phyloP scores from a whole-genome alignment of 2,329 filamentous ascomycete genomes.

The Magnaporthiopsis incrustans region DNA sequence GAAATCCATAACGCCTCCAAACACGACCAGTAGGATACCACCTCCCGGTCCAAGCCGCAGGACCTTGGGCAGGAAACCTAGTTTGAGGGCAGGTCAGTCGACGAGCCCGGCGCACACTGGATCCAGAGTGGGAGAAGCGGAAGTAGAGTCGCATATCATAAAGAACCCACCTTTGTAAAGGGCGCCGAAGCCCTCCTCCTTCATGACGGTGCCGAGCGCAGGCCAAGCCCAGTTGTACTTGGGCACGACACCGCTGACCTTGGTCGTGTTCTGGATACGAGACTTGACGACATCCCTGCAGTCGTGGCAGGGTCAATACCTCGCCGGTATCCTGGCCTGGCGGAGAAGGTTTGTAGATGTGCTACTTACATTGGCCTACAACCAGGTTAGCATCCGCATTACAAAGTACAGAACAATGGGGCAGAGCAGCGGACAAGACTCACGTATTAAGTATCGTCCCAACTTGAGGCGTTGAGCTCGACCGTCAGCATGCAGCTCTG shows the following conservation, averaged over 20 bases:
- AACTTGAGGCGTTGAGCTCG: neutral
- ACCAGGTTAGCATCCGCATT: neutral
- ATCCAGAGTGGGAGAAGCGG: neutral
- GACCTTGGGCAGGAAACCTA: conserved; percentile 85
- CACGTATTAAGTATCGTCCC: conserved; percentile 82
- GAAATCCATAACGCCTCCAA: conserved; percentile 86
- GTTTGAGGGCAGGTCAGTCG: too few relatives aligned
- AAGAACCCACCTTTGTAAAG: conserved; percentile 69
- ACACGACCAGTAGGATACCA: conserved; percentile 73
- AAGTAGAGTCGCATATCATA: too few relatives aligned
- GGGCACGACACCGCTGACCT: conserved; percentile 68
- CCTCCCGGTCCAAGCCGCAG: conserved; percentile 62
- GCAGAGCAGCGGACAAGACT: conserved; percentile 32
- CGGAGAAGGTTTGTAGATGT: neutral
- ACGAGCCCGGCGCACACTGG: neutral
- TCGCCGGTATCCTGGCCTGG: neutral
- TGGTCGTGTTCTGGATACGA: conserved; percentile 89
- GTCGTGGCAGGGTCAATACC: conserved; percentile 37
- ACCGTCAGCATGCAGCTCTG: neutral
- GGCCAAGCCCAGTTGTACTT: conserved; percentile 99
- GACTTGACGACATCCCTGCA: conserved; percentile 77
- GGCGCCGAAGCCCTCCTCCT: conserved; percentile 85
- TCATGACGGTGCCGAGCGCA: conserved; percentile 74
- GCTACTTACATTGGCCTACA: conserved; percentile 4
- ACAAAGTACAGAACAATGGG: too few relatives aligned